Evolutionary conservation across 2,329 filamentous ascomycete genomes (phyloP).

Genomic region (Ploettnerulaceae sp.): DNA sequence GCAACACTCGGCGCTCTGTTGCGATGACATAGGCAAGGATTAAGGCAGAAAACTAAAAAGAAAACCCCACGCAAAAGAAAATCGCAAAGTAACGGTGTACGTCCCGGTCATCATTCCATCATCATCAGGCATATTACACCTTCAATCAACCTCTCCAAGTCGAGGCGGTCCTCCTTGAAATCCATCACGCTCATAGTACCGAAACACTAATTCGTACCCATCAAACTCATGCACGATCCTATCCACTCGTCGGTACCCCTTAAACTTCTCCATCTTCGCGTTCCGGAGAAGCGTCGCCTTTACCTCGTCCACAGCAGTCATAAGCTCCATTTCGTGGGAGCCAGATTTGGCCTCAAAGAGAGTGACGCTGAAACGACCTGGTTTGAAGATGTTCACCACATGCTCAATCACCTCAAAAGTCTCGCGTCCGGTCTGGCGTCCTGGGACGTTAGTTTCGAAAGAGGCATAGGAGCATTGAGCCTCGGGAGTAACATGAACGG

Average conservation of each 20-base stretch:
- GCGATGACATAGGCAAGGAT: no score
- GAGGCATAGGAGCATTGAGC: constrained; percentile 96
- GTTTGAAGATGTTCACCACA: constrained; percentile 92
- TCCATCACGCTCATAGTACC: constrained; percentile 89
- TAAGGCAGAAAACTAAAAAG: no score
- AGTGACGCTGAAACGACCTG: constrained; percentile 95
- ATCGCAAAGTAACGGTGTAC: no score
- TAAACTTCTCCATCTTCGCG: constrained; percentile 62
- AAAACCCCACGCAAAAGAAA: no score
- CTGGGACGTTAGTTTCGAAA: constrained; percentile 96
- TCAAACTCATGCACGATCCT: constrained; percentile 96
- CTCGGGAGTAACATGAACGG: constrained; percentile 96
- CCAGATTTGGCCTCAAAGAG: constrained; percentile 82
- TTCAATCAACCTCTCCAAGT: constrained; percentile 32
- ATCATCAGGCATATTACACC: no score
- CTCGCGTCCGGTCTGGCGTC: constrained; percentile 78
- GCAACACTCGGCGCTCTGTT: no score
- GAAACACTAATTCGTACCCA: constrained; percentile 93
- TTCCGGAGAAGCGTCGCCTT: constrained; percentile 39
- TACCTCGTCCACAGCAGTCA: constrained; percentile 36
- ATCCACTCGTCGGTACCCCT: constrained; percentile 84
- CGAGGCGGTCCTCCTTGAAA: constrained; percentile 43
- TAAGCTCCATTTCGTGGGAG: constrained; percentile 30
- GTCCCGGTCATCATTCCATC: no score
- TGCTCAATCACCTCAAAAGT: constrained; percentile 90